Conservation (phyloP, 148 eudicot genomes). For the Heliosperma pusillum region DNA sequence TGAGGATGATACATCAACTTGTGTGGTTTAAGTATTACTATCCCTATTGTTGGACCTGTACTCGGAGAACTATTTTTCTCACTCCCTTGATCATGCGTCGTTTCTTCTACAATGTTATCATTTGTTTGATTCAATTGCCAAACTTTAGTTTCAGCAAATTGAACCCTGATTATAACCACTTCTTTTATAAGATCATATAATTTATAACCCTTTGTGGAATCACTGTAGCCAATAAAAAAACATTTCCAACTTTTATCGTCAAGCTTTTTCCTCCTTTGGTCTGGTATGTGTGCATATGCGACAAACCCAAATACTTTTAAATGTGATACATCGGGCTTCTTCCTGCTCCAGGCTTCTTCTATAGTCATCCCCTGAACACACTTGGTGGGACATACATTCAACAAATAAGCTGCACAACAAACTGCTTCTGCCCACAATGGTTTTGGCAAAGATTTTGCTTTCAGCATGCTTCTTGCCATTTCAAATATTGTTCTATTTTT, state of each 20-base stretch:
- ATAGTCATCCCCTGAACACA: not conserved
- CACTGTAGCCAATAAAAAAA: slow-evolving; percentile 4
- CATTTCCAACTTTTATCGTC: slow-evolving; percentile 7
- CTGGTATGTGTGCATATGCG: slow-evolving; percentile 7
- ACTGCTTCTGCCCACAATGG: slow-evolving; percentile 3
- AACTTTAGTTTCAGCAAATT: not conserved
- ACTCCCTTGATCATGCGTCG: not conserved
- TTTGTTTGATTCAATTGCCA: not conserved
- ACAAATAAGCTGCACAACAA: slow-evolving; percentile 6
- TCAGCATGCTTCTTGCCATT: slow-evolving; percentile 12
- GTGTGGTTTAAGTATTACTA: not conserved
- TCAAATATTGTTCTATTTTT: slow-evolving; percentile 10
- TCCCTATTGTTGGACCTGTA: not conserved
- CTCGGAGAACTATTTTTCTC: not conserved
- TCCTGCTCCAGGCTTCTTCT: slow-evolving; percentile 3
- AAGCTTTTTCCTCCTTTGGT: slow-evolving; percentile 2
- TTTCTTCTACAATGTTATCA: not conserved
- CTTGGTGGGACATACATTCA: slow-evolving; percentile 7
- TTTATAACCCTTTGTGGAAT: slow-evolving; percentile 11
- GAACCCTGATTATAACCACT: not conserved
- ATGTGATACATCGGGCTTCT: not conserved
- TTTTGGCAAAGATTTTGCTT: slow-evolving; percentile 16
- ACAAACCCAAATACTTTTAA: slow-evolving; percentile 6
- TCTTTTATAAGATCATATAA: not conserved
- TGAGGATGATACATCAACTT: not conserved